phyloP scores from a whole-genome alignment of 441 rosid genomes.

The Populus hybrid region DNA sequence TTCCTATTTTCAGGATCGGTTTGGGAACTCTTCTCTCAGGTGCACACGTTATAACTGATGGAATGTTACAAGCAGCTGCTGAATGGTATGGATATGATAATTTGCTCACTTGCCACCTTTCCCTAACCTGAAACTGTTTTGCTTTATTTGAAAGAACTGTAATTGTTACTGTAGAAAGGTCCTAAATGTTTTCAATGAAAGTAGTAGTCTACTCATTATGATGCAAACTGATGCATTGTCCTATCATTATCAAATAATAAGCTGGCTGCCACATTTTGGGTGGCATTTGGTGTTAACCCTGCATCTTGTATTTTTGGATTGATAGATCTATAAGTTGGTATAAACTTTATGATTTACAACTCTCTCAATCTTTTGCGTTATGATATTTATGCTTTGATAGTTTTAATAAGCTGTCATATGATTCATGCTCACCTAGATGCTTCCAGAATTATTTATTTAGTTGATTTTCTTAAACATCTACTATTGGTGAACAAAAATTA shows the following conservation, averaged over 20 bases:
- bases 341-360: too few relatives aligned
- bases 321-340: neutral
- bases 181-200: neutral
- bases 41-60: slow-evolving; percentile 76
- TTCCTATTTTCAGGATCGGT: slow-evolving; percentile 63
- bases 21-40: slow-evolving; percentile 87
- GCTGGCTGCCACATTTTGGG: neutral
- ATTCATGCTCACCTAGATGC: neutral
- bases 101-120: slow-evolving; percentile 1
- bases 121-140: neutral
- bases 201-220: neutral
- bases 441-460: neutral
- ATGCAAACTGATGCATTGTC: neutral
- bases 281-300: neutral
- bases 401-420: neutral
- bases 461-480: neutral
- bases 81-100: slow-evolving; percentile 58
- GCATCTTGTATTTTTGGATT: neutral
- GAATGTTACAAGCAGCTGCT: slow-evolving; percentile 87
- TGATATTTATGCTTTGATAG: neutral
- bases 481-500: neutral
- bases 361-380: neutral
- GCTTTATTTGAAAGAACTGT: neutral
- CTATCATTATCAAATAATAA: neutral
- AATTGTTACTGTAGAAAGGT: neutral